phyloP scores from a whole-genome alignment of 345 rosid species.

The Jatropha curcas region DNA sequence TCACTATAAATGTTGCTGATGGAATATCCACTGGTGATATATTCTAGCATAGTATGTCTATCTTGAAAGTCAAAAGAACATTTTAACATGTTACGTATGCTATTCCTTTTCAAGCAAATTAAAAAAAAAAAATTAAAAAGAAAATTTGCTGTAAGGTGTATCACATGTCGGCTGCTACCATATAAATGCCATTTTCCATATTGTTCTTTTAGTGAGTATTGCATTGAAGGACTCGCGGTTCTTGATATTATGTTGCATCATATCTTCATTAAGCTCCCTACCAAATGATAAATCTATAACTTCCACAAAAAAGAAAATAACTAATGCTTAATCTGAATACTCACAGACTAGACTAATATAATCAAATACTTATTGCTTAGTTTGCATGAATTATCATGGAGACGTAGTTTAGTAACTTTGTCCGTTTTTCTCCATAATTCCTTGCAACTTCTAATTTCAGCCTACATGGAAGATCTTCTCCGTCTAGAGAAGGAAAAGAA shows the following conservation, averaged over 20 bases:
- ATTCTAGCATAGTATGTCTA: no score
- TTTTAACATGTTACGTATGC: no score
- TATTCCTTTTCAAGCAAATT: no score
- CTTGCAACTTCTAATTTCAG: slow-evolving; percentile 26
- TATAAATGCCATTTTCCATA: not conserved
- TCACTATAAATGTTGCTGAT: no score
- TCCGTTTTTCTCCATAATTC: not conserved
- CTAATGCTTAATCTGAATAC: not conserved
- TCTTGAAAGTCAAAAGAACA: no score
- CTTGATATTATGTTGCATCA: not conserved
- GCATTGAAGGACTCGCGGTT: not conserved
- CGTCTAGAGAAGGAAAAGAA: slow-evolving; percentile 70
- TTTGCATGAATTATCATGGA: not conserved
- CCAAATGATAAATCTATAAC: not conserved
- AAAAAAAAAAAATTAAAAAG: no score
- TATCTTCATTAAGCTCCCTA: not conserved
- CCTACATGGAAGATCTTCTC: slow-evolving; percentile 59
- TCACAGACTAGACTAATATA: not conserved
- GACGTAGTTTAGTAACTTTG: not conserved
- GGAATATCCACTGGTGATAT: no score
- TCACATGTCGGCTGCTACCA: no score
- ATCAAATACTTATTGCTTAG: not conserved
- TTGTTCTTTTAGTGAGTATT: not conserved
- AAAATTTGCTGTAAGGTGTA: no score
- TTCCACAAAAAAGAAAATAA: not conserved